Percentiles rank a stretch among this genome's conserved stretches.
Evolutionary conservation across 176 grass and related monocot species (phyloP).

Genomic region (Oryza brachyantha): DNA sequence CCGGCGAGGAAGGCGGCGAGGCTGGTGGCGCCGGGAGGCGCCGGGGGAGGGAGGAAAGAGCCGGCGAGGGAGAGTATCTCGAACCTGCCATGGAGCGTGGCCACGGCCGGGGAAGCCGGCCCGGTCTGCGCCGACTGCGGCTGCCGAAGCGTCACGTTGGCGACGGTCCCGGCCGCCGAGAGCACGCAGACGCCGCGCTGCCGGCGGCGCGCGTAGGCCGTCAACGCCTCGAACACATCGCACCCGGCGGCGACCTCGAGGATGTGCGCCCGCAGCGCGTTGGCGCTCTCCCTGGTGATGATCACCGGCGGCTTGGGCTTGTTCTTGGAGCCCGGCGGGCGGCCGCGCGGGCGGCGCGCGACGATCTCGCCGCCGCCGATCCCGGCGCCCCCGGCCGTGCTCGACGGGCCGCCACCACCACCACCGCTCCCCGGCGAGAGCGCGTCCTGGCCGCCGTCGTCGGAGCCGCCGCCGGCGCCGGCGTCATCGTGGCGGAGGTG

Average conservation of each 20-base stretch:
- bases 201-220: constrained; percentile 73
- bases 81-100: constrained; percentile 75
- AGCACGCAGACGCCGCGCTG: constrained; percentile 94
- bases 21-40: constrained; percentile 91
- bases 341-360: constrained; percentile 67
- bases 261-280: constrained; percentile 86
- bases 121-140: constrained; percentile 41
- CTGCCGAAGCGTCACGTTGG: constrained; percentile 85
- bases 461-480: constrained; percentile 10
- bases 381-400: constrained; percentile 20
- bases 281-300: constrained; percentile 93
- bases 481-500: constrained; percentile 36
- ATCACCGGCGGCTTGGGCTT: constrained; percentile 97
- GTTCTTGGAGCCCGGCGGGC: constrained; percentile 91
- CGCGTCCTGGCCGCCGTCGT: constrained; percentile 10
- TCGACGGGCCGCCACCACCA: constrained; percentile 9
- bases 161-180: constrained; percentile 74
- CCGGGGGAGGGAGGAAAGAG: constrained; percentile 91
- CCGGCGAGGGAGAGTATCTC: constrained; percentile 97
- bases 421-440: not conserved
- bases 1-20: constrained; percentile 78
- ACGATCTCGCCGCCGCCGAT: constrained; percentile 42
- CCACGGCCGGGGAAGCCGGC: constrained; percentile 41
- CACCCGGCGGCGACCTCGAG: constrained; percentile 86
- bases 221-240: constrained; percentile 82